Evolutionary conservation across 1,139 yeast species (phyloP).

Genomic region (Candida labiduridarum): DNA sequence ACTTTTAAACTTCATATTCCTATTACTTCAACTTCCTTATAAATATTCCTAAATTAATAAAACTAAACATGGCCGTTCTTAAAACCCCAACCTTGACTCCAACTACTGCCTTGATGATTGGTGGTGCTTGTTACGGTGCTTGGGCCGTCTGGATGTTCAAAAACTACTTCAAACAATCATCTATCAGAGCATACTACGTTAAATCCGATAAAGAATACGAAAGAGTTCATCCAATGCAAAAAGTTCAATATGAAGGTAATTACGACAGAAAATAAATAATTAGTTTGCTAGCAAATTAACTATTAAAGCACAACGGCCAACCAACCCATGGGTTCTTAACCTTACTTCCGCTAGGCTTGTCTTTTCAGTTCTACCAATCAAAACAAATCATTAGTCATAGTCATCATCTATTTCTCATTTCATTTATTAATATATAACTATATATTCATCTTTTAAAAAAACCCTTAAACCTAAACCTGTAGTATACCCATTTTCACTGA

Average conservation of each 20-base stretch:
- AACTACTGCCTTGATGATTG: constrained; percentile 32
- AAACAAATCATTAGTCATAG: too few relatives aligned
- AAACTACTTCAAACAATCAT: constrained; percentile 34
- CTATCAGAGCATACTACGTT: constrained; percentile 33
- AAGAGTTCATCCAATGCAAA: constrained; percentile 26
- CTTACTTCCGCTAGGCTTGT: background rate
- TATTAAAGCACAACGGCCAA: background rate
- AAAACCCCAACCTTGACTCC: constrained; percentile 22
- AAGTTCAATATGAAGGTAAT: constrained; percentile 18
- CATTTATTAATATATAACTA: background rate
- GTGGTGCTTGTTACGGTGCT: constrained; percentile 38
- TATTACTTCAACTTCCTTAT: background rate
- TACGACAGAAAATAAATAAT: constrained; percentile 1
- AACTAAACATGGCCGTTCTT: constrained; percentile 8
- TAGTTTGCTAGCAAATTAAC: background rate
- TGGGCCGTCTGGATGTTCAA: constrained; percentile 41
- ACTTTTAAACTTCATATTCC: background rate
- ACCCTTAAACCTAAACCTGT: too few relatives aligned
- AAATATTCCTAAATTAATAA: background rate
- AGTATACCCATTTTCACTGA: background rate
- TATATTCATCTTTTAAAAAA: background rate
- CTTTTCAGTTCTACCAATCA: background rate
- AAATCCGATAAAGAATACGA: constrained; percentile 33
- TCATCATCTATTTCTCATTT: background rate
- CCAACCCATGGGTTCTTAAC: background rate